Base-by-base conservation (phyloP, 176 grass and related monocot genomes). In the Cenchrus americanus region DNA sequence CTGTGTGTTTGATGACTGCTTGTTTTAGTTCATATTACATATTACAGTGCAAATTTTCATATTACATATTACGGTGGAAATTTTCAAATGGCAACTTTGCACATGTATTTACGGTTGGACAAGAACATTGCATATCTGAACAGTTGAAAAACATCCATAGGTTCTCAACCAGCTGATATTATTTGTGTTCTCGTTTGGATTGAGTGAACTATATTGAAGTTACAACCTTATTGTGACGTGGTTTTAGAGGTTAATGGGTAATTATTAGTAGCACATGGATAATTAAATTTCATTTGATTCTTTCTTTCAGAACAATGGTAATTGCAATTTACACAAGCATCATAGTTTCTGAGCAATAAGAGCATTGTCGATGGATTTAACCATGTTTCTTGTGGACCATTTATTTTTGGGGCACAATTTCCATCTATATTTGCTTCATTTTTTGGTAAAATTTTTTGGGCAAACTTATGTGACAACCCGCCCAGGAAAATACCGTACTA, bases 211-310 rank as follows among this genome's bases (percentile, higher is more conserved):
- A 19, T 71, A 42, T 65, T 48, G 10, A 48, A 55, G 18, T 30
- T 53, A 1, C 2, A 78, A 52, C 44, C 43, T 81, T 3, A 2
- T 7, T 26, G 8, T 54, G 5, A 76, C 10, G 0, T 26, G 17
- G 15, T 8, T 80, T 55, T 66, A 80, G 22, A 51, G 44, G 44
- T 30, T 12, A 51, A 51, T 30, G 18, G 27, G 49, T 84, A 48
- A 43, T 88, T 14, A 79, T 17, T 40, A 80, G 11, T 30, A 10
- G 11, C 30, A 44, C 12, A 17, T 46, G 17, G 41, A 62, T 53
- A 40, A 2, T 86, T 77, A 14, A 76, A 22, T 59, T 81, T 85
- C 6, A 10, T 77, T 74, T 41, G 22, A 14, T 55, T 7, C n/a
- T 17, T 60, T 50, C 61, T 8, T 37, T 46, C 22, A 62, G 54